These are phyloP conservation scores for Huntiella savannae DNA, from an alignment of 2,329 filamentous ascomycete genomes.

Conservation along the genomic window DNA sequence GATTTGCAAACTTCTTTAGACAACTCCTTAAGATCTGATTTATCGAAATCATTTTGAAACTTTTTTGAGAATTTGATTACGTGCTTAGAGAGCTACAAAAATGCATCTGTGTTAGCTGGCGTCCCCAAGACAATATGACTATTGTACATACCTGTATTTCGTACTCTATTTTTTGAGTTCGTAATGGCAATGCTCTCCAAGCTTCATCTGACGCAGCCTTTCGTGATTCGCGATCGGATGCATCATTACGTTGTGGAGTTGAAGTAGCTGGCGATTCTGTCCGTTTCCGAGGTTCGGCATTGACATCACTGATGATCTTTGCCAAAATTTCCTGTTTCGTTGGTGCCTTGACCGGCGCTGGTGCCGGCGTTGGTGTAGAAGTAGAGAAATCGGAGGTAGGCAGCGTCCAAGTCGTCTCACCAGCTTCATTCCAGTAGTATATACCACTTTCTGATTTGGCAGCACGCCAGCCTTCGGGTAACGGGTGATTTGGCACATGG, in stretches of 20 bases:
- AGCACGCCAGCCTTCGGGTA: slow-evolving; percentile 52
- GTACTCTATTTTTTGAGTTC: slow-evolving; percentile 90
- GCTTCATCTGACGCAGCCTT: slow-evolving; percentile 30
- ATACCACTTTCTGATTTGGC: slow-evolving; percentile 51
- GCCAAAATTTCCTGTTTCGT: slow-evolving; percentile 57
- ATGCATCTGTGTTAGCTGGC: too few species aligned
- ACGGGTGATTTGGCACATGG: not conserved
- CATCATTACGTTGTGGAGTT: slow-evolving; percentile 40
- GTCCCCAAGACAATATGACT: too few species aligned
- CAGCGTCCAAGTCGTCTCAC: slow-evolving; percentile 53
- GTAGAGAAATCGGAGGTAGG: slow-evolving; percentile 47
- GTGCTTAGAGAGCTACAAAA: slow-evolving; percentile 53
- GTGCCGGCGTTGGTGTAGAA: slow-evolving; percentile 33
- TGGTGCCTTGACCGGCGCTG: slow-evolving; percentile 39
- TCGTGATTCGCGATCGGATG: slow-evolving; percentile 40
- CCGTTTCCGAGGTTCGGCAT: slow-evolving; percentile 36
- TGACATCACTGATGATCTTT: slow-evolving; percentile 70
- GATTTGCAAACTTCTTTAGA: slow-evolving; percentile 62
- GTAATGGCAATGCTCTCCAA: slow-evolving; percentile 25
- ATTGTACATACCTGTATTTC: slow-evolving; percentile 60
- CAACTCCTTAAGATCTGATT: slow-evolving; percentile 49
- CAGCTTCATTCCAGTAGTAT: slow-evolving; percentile 72
- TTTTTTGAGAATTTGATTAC: slow-evolving; percentile 75
- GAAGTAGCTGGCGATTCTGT: slow-evolving; percentile 22
- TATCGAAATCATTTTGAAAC: slow-evolving; percentile 70